Evolutionary conservation across 768 basidiomycete genomes (phyloP).

Genomic region (Auricularia sp.): DNA sequence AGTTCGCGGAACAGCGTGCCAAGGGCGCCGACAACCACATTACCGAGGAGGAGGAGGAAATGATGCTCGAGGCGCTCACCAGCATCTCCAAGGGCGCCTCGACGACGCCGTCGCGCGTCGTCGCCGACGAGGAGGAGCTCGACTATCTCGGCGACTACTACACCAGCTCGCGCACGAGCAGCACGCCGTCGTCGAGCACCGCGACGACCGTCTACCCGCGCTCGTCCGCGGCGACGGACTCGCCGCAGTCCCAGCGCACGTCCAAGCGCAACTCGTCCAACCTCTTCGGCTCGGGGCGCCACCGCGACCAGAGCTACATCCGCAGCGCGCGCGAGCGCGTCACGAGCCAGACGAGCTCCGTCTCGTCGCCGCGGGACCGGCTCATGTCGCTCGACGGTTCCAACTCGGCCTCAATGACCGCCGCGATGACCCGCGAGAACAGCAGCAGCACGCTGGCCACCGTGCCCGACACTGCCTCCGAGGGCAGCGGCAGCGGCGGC

Average conservation of each 20-base stretch:
- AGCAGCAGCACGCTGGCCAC: neutral
- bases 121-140: neutral
- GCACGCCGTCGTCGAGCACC: constrained; percentile 6
- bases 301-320: constrained; percentile 65
- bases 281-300: constrained; percentile 71
- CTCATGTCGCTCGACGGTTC: neutral
- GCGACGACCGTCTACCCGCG: constrained; percentile 23
- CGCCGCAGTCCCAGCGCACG: constrained; percentile 25
- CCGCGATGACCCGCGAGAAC: neutral
- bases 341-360: neutral
- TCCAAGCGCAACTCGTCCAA: constrained; percentile 78
- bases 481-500: neutral
- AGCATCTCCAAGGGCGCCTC: constrained; percentile 19
- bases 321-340: constrained; percentile 30
- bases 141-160: neutral
- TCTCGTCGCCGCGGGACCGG: neutral
- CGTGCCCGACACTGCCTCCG: neutral
- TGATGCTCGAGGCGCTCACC: constrained; percentile 68
- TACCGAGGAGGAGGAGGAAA: constrained; percentile 75
- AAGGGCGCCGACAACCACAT: constrained; percentile 59
- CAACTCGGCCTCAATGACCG: neutral
- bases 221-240: constrained; percentile 21
- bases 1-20: constrained; percentile 68
- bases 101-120: neutral
- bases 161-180: neutral